Base-by-base conservation (phyloP, 169 alveolate species). In the Cryptosporidium meleagridis region DNA sequence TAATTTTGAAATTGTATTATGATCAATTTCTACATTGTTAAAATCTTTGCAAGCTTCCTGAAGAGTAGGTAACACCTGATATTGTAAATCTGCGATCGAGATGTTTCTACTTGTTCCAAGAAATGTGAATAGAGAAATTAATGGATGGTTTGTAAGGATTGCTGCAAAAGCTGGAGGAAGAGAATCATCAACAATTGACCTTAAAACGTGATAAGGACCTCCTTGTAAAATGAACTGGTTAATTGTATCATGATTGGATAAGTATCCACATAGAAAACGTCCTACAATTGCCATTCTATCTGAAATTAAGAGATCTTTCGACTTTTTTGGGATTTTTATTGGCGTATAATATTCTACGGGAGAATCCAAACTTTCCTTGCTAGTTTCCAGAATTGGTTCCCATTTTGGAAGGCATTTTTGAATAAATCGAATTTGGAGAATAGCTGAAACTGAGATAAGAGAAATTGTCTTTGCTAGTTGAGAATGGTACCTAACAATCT, bases 231-330 rank as follows among this genome's bases (percentile, higher is more conserved):
- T 65, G 62, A 80, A 80, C 41, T 62, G 72, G 52, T 59, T 7
- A 41, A 80, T 80, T 12, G 89, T 80, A 21, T 80, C 89, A 35
- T 80, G 89, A 65, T 65, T 80, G 2, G 89, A 61, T 26, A 80
- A 62, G 59, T 80, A 80, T 21, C 89, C 89, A n/a, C 89, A 80
- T 29, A 80, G 44, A 39, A 80, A 80, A 31, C 89, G 72, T 26
- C 89, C 89, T 2, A 80, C 89, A 18, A 80, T 80, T 26, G 89
- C 89, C 89, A 80, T 80, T 44, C 89, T 80, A 39, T 80, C 89
- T 29, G 89, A 80, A 26, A 80, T 80, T 6, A 80, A 44, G 5
- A 45, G 55, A 65, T 80, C 89, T 2, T 39, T 80, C 4, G 59
- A 65, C 21, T 48, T 80, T 16, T 23, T 37, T 3, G 89, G 89